phyloP scores from a whole-genome alignment of 371 early-diverging fungal genomes.

The Mortierella sp. region DNA sequence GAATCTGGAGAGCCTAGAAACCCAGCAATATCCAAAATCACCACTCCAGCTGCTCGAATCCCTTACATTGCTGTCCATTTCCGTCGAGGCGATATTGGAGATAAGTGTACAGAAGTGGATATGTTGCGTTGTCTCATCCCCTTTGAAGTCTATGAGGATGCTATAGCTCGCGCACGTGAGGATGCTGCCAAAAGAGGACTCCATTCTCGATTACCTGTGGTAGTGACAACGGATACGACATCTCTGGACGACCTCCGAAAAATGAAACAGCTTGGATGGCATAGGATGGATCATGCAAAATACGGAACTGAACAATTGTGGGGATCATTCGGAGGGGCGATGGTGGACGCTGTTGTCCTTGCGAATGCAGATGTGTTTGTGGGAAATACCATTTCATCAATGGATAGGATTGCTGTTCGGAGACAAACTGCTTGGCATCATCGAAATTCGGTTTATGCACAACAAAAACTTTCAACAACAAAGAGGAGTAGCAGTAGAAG shows the following conservation, averaged over 20 bases:
- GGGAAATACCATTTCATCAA: slow-evolving; percentile 20
- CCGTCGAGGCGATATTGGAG: slow-evolving; percentile 28
- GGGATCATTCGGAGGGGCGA: slow-evolving; percentile 34
- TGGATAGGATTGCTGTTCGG: slow-evolving; percentile 17
- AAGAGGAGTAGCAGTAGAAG: no score
- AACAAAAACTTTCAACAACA: no score
- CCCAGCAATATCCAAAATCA: slow-evolving; percentile 9
- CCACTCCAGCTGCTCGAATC: slow-evolving; percentile 10
- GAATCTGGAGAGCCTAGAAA: slow-evolving; percentile 3
- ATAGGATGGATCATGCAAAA: slow-evolving; percentile 24
- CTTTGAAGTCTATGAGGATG: slow-evolving; percentile 5
- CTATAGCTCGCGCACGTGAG: slow-evolving; percentile 22
- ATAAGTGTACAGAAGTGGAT: slow-evolving; percentile 11
- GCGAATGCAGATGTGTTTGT: slow-evolving; percentile 37
- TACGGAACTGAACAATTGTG: slow-evolving; percentile 10
- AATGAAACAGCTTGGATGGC: slow-evolving; percentile 33
- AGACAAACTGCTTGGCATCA: slow-evolving; percentile 32
- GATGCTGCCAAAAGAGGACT: slow-evolving; percentile 12
- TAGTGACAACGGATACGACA: slow-evolving; percentile 40
- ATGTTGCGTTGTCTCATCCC: slow-evolving; percentile 18
- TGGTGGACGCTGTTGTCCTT: slow-evolving; percentile 40
- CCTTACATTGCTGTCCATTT: slow-evolving; percentile 46
- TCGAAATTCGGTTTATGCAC: neutral
- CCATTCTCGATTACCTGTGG: slow-evolving; percentile 14
- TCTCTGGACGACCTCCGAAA: slow-evolving; percentile 12